Evolutionary conservation across 2,329 filamentous ascomycete species (phyloP), one percentile per base, ranked within the genome.

Genomic region (Curvularia hawaiiensis): DNA sequence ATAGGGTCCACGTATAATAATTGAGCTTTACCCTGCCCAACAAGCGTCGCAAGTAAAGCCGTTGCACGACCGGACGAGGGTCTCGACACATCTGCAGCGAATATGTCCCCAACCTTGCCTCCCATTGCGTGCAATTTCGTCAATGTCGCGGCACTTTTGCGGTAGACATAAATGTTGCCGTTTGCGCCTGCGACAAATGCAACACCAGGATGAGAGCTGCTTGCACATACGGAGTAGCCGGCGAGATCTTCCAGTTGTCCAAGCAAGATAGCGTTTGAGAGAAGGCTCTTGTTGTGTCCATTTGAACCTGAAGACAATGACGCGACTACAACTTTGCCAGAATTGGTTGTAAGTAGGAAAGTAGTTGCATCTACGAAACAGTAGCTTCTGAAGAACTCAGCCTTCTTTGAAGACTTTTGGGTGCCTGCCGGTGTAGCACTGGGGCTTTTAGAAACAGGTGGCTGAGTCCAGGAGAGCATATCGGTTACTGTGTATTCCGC

Each of bases 311-410:
- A 46, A 20, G 49, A 28, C 5, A 70, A 50, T n/a, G 51, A 63
- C 40, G 68, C 69, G 0, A 84, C 61, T 4, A 89, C 77, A 0
- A 91, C 69, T 18, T 82, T 81, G 1, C 90, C 90, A 33, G 70
- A 69, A 35, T 83, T 82, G 0, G 83, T 86, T 0, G 87, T 88
- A 3, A 84, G 78, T 18, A 91, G 72, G 3, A 91, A 68, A 1
- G 77, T 72, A 3, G 79, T 71, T 3, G 83, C 75, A 0, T 80
- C 80, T 3, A 90, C 69, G 56, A 90, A 90, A 24, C 84, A 83
- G 67, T 90, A 92, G 43, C 84, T 82, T 54, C 85, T 84, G 57
- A 90, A 84, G 10, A 71, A 72, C n/a, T 77, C 75, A 1, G 61
- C 52, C 26, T 62, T 62, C 41, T 70, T 73, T 1, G 67, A 70